These are phyloP conservation scores for Chlamydomonas sphaeroides DNA, from an alignment of 139 green algal genomes.

Conservation along the genomic window DNA sequence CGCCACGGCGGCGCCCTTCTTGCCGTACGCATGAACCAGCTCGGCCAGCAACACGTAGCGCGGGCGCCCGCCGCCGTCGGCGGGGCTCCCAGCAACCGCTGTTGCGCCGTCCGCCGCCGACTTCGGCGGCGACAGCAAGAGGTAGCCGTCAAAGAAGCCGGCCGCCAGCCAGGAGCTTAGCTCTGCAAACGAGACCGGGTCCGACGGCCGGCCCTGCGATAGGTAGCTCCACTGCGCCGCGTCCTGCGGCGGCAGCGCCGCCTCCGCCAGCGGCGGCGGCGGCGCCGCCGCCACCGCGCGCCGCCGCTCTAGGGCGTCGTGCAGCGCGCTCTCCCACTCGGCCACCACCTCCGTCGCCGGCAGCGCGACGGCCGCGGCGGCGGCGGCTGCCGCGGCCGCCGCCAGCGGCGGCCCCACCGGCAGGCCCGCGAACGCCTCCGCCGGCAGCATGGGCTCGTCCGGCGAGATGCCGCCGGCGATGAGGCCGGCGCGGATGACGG, in stretches of 20 bases:
- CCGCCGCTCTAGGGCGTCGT: neutral
- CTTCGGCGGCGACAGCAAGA: neutral
- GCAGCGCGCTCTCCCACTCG: slow-evolving; percentile 13
- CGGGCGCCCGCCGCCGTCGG: neutral
- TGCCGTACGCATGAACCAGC: neutral
- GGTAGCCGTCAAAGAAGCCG: neutral
- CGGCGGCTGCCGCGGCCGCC: neutral
- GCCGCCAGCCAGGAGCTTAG: neutral
- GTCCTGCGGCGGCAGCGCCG: neutral
- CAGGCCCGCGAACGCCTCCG: neutral
- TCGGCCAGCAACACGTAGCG: slow-evolving; percentile 2
- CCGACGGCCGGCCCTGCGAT: slow-evolving; percentile 1
- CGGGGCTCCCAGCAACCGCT: neutral
- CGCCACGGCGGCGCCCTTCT: neutral
- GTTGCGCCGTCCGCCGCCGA: neutral
- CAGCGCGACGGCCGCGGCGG: neutral
- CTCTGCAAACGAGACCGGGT: neutral
- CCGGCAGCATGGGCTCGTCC: neutral
- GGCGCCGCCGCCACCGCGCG: neutral
- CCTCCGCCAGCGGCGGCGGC: neutral
- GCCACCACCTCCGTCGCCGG: slow-evolving; percentile 25
- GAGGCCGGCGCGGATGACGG: neutral
- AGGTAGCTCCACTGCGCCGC: neutral
- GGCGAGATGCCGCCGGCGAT: neutral
- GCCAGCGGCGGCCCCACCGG: too few species aligned